Evolutionary conservation across 2,329 filamentous ascomycete species (phyloP).

Genomic region (Xenoacremonium recifei): DNA sequence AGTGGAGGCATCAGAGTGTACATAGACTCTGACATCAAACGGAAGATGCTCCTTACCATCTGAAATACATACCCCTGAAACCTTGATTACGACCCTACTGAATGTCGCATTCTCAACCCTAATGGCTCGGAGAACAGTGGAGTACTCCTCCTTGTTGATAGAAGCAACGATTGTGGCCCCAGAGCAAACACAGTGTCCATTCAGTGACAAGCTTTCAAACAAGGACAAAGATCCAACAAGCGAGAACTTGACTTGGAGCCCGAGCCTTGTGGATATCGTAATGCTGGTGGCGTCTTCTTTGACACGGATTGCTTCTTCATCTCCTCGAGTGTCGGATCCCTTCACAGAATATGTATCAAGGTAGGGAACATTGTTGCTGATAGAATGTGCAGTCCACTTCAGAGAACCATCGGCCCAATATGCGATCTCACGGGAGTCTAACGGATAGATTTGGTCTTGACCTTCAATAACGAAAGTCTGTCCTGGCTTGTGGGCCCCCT

Average conservation of each 20-base stretch:
- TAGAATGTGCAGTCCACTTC: conserved; percentile 59
- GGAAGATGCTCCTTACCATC: conserved; percentile 9
- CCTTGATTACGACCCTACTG: conserved; percentile 12
- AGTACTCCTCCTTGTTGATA: conserved; percentile 11
- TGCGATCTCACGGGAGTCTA: conserved; percentile 16
- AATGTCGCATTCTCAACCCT: conserved; percentile 10
- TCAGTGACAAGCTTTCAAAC: conserved; percentile 7
- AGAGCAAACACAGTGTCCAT: conserved; percentile 2
- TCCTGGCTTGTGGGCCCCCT: conserved; percentile 10
- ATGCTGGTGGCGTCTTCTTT: background rate
- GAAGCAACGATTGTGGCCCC: conserved; percentile 14
- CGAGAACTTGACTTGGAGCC: conserved; percentile 6
- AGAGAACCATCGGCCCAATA: conserved; percentile 57
- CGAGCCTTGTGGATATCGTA: conserved; percentile 3
- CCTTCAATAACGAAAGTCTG: conserved; percentile 13
- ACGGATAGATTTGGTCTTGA: conserved; percentile 1
- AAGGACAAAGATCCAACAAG: background rate
- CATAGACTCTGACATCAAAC: conserved; percentile 40
- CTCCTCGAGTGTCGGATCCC: conserved; percentile 3
- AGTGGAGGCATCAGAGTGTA: conserved; percentile 54
- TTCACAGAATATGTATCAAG: conserved; percentile 40
- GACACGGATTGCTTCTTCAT: background rate
- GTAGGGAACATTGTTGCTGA: conserved; percentile 39
- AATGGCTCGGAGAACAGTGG: conserved; percentile 5
- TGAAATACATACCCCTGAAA: conserved; percentile 6